These are phyloP conservation scores for Paramecium caudatum DNA, from an alignment of 73 alveolate genomes.

Conservation along the genomic window DNA sequence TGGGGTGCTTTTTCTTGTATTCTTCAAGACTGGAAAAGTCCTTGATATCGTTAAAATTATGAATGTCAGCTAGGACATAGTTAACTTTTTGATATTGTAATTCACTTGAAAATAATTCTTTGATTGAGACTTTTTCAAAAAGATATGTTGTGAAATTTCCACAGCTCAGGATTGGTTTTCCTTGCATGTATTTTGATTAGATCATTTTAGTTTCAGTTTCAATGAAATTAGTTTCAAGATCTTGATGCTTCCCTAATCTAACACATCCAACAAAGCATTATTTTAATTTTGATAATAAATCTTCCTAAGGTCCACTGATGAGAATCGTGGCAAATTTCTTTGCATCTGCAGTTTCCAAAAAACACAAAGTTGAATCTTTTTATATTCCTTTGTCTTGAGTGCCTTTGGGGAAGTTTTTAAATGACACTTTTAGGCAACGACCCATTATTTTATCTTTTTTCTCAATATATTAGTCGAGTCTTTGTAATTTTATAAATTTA, in stretches of 20 bases:
- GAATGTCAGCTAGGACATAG: conserved; percentile 19
- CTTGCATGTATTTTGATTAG: not conserved
- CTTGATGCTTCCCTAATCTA: conserved; percentile 48
- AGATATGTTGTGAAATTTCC: conserved; percentile 44
- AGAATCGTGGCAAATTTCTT: conserved; percentile 5
- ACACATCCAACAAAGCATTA: conserved; percentile 15
- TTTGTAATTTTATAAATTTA: not conserved
- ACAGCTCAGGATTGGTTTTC: not conserved
- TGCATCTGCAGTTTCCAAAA: not conserved
- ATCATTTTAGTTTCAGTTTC: not conserved
- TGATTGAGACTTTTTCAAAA: conserved; percentile 17
- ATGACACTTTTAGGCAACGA: not conserved
- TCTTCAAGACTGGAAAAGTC: conserved; percentile 22
- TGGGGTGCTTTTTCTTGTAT: not conserved
- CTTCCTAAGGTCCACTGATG: conserved; percentile 42
- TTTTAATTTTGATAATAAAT: not conserved
- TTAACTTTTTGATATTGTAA: conserved; percentile 10
- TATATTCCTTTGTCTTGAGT: not conserved
- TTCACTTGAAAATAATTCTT: conserved; percentile 8
- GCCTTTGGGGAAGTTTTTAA: not conserved
- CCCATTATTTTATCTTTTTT: not conserved
- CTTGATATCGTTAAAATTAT: conserved; percentile 44
- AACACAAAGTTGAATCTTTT: conserved; percentile 37
- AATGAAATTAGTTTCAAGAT: conserved; percentile 14
- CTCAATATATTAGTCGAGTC: not conserved